Conservation (phyloP, 352 stramenopile genomes). For the Saprolegnia diclina region DNA sequence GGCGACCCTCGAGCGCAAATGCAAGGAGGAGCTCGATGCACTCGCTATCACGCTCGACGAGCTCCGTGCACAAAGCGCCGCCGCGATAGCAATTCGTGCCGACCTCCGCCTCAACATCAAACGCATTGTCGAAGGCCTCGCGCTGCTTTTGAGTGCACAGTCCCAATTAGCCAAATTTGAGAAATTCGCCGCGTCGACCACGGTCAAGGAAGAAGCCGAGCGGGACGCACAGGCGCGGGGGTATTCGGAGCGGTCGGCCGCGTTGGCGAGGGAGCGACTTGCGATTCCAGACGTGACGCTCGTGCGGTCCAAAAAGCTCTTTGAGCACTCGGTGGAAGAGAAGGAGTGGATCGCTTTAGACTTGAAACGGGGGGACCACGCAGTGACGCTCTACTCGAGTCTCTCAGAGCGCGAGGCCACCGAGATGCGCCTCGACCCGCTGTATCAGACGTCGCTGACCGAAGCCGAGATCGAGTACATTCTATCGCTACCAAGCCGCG, state of each 20-base stretch:
- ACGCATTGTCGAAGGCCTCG: neutral
- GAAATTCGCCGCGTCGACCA: neutral
- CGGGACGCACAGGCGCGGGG: neutral
- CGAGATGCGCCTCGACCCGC: conserved; percentile 47
- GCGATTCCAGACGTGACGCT: neutral
- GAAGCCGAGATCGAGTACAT: conserved; percentile 48
- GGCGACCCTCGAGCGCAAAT: conserved; percentile 5
- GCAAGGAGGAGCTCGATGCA: neutral
- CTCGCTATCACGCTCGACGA: neutral
- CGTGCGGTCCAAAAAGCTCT: conserved; percentile 46
- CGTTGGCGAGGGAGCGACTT: neutral
- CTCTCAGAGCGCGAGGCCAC: conserved; percentile 55
- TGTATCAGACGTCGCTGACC: conserved; percentile 35
- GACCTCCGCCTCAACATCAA: neutral
- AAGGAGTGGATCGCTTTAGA: conserved; percentile 66
- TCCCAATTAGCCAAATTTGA: neutral
- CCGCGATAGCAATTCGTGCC: neutral
- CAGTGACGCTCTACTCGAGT: conserved; percentile 59
- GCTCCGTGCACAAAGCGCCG: neutral
- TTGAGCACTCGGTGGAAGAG: conserved; percentile 43
- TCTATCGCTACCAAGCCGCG: conserved; percentile 49
- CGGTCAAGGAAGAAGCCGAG: conserved; percentile 1
- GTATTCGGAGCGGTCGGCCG: neutral
- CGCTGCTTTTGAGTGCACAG: conserved; percentile 6
- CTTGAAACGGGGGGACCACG: conserved; percentile 36